Evolutionary conservation across 2,329 filamentous ascomycete genomes (phyloP), one percentile per base, ranked within the genome.

Genomic region (Domatiomyces catenatus): DNA sequence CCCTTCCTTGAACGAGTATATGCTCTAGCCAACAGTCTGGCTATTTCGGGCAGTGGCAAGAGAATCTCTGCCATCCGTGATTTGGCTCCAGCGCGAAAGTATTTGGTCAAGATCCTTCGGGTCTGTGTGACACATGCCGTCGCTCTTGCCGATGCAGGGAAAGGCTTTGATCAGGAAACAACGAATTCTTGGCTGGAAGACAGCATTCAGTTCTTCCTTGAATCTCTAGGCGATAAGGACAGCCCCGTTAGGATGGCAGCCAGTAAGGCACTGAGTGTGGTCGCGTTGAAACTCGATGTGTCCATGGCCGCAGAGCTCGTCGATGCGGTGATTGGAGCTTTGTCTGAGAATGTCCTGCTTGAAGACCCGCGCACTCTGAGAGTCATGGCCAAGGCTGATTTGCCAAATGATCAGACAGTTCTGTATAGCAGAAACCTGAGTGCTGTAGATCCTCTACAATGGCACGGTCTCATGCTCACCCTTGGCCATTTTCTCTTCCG

Each of bases 401-500:
- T 56, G 63, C 26, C 60, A 59, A 6, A 51, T 58, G 67, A 67
- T 67, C 18, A 71, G 68, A 32, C 42, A 5, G 22, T 10, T 5
- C 50, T 42, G 18, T 47, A 68, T 42, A 70, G 69, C 67, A 55
- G 65, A 63, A 70, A 92, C 62, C 69, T 94, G 36, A 81, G 80
- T 43, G 80, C 81, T 7, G 87, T 93, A 12, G 81, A 93, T 63
- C 76, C 86, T 15, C 73, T 90, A 22, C 81, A 83, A 65, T 98
- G 92, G 92, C 92, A 98, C 64, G 92, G 92, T 0, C 67, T 95
- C 39, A 89, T 88, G 60, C 74, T 98, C 44, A 92, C 92, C 0
- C 71, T 98, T 2, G 82, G 86, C 0, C 87, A 96, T 64, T 70
- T 94, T 1, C 72, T 96, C 1, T 95, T 94, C 67, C 81, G 87